These are phyloP conservation scores for Tilletia horrida DNA, from an alignment of 1,284 basidiomycete genomes.

Conservation along the genomic window DNA sequence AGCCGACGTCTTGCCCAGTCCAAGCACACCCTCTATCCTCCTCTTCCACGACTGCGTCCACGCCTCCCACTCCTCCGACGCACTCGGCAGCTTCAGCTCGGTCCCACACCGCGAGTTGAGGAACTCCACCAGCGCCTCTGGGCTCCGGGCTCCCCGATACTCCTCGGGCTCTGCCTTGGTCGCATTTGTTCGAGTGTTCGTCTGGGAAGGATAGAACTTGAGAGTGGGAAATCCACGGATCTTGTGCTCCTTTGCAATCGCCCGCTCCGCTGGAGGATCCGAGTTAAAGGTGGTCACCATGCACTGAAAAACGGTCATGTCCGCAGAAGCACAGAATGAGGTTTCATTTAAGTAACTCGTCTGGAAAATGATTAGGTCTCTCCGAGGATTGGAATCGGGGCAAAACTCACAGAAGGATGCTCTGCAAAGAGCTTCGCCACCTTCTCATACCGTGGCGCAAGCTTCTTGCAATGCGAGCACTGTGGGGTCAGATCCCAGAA, in stretches of 20 bases:
- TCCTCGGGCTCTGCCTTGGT: slow-evolving; percentile 2
- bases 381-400: not conserved
- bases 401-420: slow-evolving; percentile 3
- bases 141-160: not conserved
- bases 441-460: slow-evolving; percentile 2
- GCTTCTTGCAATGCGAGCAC: slow-evolving; percentile 16
- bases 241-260: slow-evolving; percentile 4
- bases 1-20: no score
- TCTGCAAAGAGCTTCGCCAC: slow-evolving; percentile 2
- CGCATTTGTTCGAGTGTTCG: not conserved
- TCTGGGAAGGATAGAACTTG: slow-evolving; percentile 5
- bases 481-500: not conserved
- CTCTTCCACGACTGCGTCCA: not conserved
- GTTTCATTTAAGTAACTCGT: no score
- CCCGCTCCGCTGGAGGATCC: slow-evolving; percentile 9
- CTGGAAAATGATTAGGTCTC: no score
- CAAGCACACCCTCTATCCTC: no score
- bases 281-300: slow-evolving; percentile 10
- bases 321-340: not conserved
- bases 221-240: slow-evolving; percentile 14
- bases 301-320: slow-evolving; percentile 5
- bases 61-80: not conserved
- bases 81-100: not conserved
- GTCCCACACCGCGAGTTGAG: slow-evolving; percentile 14
- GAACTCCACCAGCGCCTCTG: slow-evolving; percentile 10